Evolutionary conservation across 2,329 filamentous ascomycete genomes (phyloP).

Genomic region (Cladorrhinum sp.): DNA sequence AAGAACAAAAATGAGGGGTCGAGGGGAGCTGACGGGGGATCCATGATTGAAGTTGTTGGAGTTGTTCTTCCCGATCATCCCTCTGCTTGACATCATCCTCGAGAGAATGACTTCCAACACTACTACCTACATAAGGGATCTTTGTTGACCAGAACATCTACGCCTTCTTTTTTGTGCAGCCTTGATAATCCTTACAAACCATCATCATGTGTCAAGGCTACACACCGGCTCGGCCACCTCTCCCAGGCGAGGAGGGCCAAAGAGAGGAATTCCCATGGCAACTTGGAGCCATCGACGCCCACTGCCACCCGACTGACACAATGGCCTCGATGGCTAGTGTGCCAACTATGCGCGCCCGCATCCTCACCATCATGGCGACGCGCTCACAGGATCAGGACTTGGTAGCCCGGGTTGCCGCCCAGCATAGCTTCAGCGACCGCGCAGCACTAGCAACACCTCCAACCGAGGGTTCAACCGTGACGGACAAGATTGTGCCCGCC

Average conservation of each 20-base stretch:
- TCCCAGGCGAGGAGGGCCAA: slow-evolving; percentile 6
- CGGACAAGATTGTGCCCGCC: slow-evolving; percentile 54
- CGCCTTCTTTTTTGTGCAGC: neutral
- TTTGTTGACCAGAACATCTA: neutral
- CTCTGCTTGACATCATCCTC: neutral
- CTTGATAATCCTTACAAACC: neutral
- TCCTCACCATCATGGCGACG: slow-evolving; percentile 74
- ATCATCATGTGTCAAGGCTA: slow-evolving; percentile 20
- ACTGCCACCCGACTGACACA: slow-evolving; percentile 81
- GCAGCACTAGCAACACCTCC: slow-evolving; percentile 17
- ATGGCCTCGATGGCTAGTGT: slow-evolving; percentile 60
- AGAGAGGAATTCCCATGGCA: slow-evolving; percentile 62
- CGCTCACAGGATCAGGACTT: slow-evolving; percentile 71
- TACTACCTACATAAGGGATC: neutral
- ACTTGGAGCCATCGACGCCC: slow-evolving; percentile 69
- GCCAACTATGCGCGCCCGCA: slow-evolving; percentile 61
- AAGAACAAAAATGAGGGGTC: neutral
- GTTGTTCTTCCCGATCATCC: neutral
- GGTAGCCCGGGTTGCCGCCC: slow-evolving; percentile 58
- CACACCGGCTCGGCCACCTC: neutral
- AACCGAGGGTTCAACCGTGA: slow-evolving; percentile 28
- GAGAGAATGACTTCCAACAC: no score
- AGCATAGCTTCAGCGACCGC: slow-evolving; percentile 46
- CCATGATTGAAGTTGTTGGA: neutral
- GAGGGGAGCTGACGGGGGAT: neutral